Conservation (phyloP, 805 yeast genomes). For the Starmerella apis region DNA sequence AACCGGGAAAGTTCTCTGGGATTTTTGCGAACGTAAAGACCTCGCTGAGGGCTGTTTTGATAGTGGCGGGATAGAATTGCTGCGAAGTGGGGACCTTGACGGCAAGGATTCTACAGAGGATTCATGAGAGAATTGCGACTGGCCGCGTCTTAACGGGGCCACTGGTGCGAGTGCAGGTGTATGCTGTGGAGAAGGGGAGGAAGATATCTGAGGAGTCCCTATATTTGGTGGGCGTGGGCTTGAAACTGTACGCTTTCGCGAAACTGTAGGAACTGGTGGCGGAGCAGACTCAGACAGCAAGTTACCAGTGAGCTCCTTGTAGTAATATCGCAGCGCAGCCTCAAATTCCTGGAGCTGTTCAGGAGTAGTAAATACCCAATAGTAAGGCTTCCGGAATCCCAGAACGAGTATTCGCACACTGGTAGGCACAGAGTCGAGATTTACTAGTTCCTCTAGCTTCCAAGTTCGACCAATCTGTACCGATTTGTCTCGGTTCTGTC, state of each 20-base stretch:
- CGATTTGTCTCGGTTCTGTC: slow-evolving; percentile 60
- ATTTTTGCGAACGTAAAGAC: background rate
- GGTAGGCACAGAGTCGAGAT: slow-evolving; percentile 43
- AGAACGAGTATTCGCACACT: slow-evolving; percentile 36
- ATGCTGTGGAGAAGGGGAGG: background rate
- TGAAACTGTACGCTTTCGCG: slow-evolving; percentile 12
- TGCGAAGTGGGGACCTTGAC: background rate
- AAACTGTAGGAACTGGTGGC: slow-evolving; percentile 14
- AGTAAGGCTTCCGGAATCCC: slow-evolving; percentile 64
- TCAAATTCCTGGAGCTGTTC: slow-evolving; percentile 52
- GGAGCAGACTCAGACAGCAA: slow-evolving; percentile 5
- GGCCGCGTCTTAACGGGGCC: background rate
- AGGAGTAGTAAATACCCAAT: slow-evolving; percentile 61
- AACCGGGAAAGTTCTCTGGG: background rate
- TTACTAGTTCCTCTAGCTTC: slow-evolving; percentile 62
- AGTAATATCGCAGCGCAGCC: slow-evolving; percentile 43
- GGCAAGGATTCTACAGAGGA: slow-evolving; percentile 2
- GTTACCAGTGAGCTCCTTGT: slow-evolving; percentile 35
- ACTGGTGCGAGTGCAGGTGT: background rate
- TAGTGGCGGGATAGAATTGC: background rate
- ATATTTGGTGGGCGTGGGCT: background rate
- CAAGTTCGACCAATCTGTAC: slow-evolving; percentile 90
- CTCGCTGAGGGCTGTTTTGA: background rate
- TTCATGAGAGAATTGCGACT: background rate
- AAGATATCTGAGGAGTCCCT: slow-evolving; percentile 2